phyloP scores from a whole-genome alignment of 2,329 filamentous ascomycete genomes.

The Kalaharituber pfeilii region DNA sequence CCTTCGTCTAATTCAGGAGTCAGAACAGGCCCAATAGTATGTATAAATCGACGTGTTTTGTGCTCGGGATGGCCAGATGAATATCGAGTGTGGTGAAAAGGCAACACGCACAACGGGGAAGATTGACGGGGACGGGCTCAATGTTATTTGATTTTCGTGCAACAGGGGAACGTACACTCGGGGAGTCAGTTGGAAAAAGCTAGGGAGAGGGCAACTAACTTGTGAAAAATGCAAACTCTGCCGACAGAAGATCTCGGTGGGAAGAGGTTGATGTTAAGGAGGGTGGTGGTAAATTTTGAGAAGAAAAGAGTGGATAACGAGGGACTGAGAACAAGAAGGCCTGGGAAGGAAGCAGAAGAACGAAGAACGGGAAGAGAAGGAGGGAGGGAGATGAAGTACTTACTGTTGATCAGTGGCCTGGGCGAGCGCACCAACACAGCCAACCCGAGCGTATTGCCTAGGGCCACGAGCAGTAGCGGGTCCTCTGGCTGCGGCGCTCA shows the following conservation, averaged over 20 bases:
- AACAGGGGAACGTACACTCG: slow-evolving; percentile 2
- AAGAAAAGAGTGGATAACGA: slow-evolving; percentile 14
- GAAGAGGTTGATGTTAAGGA: slow-evolving; percentile 8
- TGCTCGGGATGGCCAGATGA: no score
- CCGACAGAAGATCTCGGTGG: not conserved
- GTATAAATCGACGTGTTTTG: no score
- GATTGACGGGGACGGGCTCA: slow-evolving; percentile 7
- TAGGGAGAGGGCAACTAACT: slow-evolving; percentile 2
- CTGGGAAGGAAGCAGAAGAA: slow-evolving; percentile 9
- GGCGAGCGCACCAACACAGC: no score
- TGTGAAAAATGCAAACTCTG: slow-evolving; percentile 1
- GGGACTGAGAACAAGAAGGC: slow-evolving; percentile 14
- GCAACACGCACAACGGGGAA: not conserved
- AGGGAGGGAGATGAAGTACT: not conserved
- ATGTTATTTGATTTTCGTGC: slow-evolving; percentile 8
- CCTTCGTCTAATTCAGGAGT: slow-evolving; percentile 1
- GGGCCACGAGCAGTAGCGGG: no score
- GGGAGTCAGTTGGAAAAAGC: not conserved
- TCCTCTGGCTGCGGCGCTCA: no score
- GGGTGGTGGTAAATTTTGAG: slow-evolving; percentile 16
- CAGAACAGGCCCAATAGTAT: no score
- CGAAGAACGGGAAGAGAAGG: slow-evolving; percentile 3
- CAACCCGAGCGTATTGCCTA: no score
- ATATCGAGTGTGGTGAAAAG: not conserved
- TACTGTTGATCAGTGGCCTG: no score